Conservation (phyloP, 371 early-diverging fungal species). For the Syncephalastrum monosporum region DNA sequence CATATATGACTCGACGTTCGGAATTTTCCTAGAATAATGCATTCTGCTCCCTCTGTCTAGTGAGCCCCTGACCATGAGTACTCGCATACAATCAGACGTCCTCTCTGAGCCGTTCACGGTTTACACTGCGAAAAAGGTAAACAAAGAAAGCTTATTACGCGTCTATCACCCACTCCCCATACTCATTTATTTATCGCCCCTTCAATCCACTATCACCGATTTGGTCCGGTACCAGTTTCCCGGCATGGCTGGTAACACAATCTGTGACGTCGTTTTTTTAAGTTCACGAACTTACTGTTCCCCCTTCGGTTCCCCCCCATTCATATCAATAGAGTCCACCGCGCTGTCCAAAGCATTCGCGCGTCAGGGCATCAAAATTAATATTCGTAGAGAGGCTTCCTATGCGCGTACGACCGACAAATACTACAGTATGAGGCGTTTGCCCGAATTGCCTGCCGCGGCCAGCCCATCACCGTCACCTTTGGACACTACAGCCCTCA, state of each 20-base stretch:
- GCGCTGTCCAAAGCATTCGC: constrained; percentile 66
- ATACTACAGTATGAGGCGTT: constrained; percentile 7
- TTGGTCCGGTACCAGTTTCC: constrained; percentile 38
- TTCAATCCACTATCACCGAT: not conserved
- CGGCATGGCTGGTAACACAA: constrained; percentile 56
- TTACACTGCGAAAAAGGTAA: constrained; percentile 43
- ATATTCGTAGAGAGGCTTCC: constrained; percentile 53
- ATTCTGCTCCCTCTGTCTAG: constrained; percentile 10
- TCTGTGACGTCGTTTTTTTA: not conserved
- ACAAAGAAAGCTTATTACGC: not conserved
- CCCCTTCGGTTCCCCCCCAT: not conserved
- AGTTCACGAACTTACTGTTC: too few relatives aligned
- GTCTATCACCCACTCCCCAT: too few relatives aligned
- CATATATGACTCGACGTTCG: constrained; percentile 19
- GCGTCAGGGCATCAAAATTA: constrained; percentile 64
- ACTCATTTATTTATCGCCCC: not conserved
- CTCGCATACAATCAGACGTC: constrained; percentile 25
- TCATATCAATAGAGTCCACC: constrained; percentile 49
- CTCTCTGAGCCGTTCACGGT: constrained; percentile 44
- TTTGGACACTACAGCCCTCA: too few relatives aligned
- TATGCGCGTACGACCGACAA: constrained; percentile 16
- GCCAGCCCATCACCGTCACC: not conserved
- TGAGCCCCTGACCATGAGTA: constrained; percentile 24
- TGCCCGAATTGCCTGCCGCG: not conserved
- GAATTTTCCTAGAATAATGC: not conserved